Evolutionary conservation across 129 eudicot species (phyloP).

Genomic region (Mikania micrantha): DNA sequence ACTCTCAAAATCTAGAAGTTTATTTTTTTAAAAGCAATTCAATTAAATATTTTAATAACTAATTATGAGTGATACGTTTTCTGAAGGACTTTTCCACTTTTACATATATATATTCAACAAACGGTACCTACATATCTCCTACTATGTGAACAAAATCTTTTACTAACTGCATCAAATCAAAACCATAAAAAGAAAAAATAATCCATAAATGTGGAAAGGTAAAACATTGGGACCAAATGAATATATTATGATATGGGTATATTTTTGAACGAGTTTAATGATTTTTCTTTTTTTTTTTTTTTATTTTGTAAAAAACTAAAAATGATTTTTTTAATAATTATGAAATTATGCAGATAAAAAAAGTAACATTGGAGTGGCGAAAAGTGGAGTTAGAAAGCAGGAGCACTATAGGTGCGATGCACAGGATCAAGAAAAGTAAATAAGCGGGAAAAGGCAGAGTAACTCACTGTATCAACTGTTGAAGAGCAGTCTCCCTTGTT

Average conservation of each 20-base stretch:
- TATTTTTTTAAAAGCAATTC: not conserved
- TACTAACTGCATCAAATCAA: constrained; percentile 7
- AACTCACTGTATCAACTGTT: constrained; percentile 53
- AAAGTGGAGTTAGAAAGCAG: constrained; percentile 19
- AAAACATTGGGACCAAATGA: constrained; percentile 13
- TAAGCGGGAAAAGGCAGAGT: constrained; percentile 9
- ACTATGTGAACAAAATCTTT: constrained; percentile 25
- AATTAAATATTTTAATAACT: no score
- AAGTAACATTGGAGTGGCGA: constrained; percentile 25
- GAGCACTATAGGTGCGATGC: constrained; percentile 18
- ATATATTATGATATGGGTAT: constrained; percentile 4
- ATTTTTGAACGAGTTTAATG: not conserved
- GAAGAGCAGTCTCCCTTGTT: constrained; percentile 34
- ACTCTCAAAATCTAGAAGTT: constrained; percentile 11
- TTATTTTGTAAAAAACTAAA: no score
- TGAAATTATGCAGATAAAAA: not conserved
- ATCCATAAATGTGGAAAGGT: constrained; percentile 18
- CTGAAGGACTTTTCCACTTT: no score
- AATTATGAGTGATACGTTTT: no score
- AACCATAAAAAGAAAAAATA: constrained; percentile 12
- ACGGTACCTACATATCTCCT: constrained; percentile 14
- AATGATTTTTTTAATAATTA: not conserved
- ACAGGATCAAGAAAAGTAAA: constrained; percentile 11
- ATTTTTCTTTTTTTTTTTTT: not conserved
- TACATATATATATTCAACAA: no score